Conservation (phyloP, 2,329 filamentous ascomycete species). For the Cryphonectria naterciae region DNA sequence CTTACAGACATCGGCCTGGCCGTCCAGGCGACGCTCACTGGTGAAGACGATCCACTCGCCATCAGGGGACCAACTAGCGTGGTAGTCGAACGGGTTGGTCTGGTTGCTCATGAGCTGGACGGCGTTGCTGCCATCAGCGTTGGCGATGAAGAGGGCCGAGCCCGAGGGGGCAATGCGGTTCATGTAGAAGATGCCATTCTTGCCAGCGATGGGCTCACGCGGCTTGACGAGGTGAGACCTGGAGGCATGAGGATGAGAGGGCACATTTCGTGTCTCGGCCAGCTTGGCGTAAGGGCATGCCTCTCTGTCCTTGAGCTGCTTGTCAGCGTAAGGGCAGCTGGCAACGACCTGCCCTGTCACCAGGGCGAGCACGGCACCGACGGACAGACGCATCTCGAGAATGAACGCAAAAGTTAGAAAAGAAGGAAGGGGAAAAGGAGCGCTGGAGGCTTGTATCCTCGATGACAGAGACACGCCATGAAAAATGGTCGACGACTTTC, state of each 20-base stretch:
- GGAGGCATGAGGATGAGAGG: not conserved
- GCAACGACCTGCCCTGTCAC: slow-evolving; percentile 11
- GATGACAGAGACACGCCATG: not conserved
- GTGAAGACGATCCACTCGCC: slow-evolving; percentile 47
- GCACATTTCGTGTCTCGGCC: not conserved
- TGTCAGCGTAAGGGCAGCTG: slow-evolving; percentile 23
- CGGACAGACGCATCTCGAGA: slow-evolving; percentile 10
- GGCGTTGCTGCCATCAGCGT: slow-evolving; percentile 45
- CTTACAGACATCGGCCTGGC: slow-evolving; percentile 46
- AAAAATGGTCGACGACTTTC: not conserved
- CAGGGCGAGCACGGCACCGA: slow-evolving; percentile 14
- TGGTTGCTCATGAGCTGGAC: slow-evolving; percentile 38
- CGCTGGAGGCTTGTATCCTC: not conserved
- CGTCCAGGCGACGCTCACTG: slow-evolving; percentile 43
- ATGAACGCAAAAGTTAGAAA: too few relatives aligned
- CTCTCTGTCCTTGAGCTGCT: slow-evolving; percentile 26
- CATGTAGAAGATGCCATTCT: slow-evolving; percentile 27
- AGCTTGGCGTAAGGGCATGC: slow-evolving; percentile 25
- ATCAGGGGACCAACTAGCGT: slow-evolving; percentile 43
- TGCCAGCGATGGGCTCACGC: slow-evolving; percentile 14
- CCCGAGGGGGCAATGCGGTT: slow-evolving; percentile 32
- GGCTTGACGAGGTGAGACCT: slow-evolving; percentile 8
- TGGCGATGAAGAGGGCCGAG: slow-evolving; percentile 38
- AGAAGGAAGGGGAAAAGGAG: not conserved
- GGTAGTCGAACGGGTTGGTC: slow-evolving; percentile 42